A percentile compares a stretch with the other conserved stretches of the same genome.
Evolutionary conservation across 2,329 filamentous ascomycete genomes (phyloP).

Genomic region (Claviceps capensis): DNA sequence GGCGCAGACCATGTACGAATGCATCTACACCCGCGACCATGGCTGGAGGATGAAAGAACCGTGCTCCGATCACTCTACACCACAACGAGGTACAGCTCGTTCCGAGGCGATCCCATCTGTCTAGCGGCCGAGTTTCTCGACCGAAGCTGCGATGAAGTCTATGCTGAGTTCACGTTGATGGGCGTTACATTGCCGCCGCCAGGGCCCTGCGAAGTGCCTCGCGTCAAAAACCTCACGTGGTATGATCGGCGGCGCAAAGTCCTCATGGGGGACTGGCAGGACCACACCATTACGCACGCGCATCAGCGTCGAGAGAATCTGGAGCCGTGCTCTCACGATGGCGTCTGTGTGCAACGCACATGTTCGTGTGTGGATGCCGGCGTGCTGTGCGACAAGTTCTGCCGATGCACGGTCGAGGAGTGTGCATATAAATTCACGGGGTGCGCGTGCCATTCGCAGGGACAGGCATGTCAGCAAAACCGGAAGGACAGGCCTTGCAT

Average conservation of each 20-base stretch:
- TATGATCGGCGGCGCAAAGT: slow-evolving; percentile 43
- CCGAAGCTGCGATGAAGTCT: slow-evolving; percentile 39
- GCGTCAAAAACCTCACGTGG: slow-evolving; percentile 35
- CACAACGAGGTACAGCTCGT: slow-evolving; percentile 26
- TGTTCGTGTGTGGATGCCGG: slow-evolving; percentile 50
- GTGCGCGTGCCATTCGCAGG: slow-evolving; percentile 47
- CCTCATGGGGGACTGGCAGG: slow-evolving; percentile 40
- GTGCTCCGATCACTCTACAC: slow-evolving; percentile 34
- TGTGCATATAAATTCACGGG: slow-evolving; percentile 54
- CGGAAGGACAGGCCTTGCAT: slow-evolving; percentile 50
- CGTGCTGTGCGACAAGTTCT: slow-evolving; percentile 61
- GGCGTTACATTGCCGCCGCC: slow-evolving; percentile 13
- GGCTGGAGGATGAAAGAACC: slow-evolving; percentile 35
- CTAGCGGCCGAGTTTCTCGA: slow-evolving; percentile 35
- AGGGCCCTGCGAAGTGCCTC: slow-evolving; percentile 17
- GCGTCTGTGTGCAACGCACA: slow-evolving; percentile 44
- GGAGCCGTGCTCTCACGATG: slow-evolving; percentile 56
- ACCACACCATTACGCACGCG: slow-evolving; percentile 39
- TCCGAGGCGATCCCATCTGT: slow-evolving; percentile 31
- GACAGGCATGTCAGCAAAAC: slow-evolving; percentile 43
- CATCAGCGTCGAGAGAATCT: slow-evolving; percentile 43
- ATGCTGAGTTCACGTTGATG: slow-evolving; percentile 17
- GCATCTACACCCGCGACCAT: slow-evolving; percentile 17
- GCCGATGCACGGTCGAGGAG: slow-evolving; percentile 43
- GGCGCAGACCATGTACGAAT: slow-evolving; percentile 9